Evolutionary conservation across 2,329 filamentous ascomycete species (phyloP), one percentile per base, ranked within the genome.

Genomic region (Leptodontidium sp.): DNA sequence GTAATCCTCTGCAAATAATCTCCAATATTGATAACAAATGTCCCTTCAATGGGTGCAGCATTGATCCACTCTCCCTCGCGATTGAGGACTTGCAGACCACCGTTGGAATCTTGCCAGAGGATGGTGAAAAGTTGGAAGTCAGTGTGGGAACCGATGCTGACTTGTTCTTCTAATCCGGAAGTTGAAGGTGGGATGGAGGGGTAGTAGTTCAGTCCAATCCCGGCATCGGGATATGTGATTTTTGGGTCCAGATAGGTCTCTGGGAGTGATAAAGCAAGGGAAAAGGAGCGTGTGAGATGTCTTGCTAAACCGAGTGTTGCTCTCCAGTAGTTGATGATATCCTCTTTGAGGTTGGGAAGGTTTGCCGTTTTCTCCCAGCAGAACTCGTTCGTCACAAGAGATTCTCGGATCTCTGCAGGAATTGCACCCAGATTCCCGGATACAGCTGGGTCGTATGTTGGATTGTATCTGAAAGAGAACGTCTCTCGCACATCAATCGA

Each of bases 1-100:
- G 93, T 96, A 73, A 95, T 81, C 6, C 93, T 92, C 82, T 96
- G 92, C 72, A 97, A 84, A 0, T 91, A 76, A 70, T 84, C 82
- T 6, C 81, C 83, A 49, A 84, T 81, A 68, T 84, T 84, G 26
- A 84, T 81, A 0, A 84, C 81, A 12, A 84, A 78, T 0, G 79
- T 81, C 6, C 77, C 79, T 0, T 77, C 77, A 3, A 83, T 75
- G 55, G 81, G 82, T 1, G 81, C 80, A 17, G 81, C 83, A 0
- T 79, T 66, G 8, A 84, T 76, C 82, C 83, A 84, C 24, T 79
- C 70, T 1, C 79, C 80, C 7, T 77, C 74, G 3, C 79, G 77
- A 68, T 83, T 81, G 55, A 81, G 79, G 1, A 85, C 82, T 72
- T 85, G 81, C 1, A 85, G 76, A 1, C 81, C 83, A 12, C 81